These are phyloP conservation scores for Boletus mariae DNA, from an alignment of 1,284 basidiomycete species.

Conservation along the genomic window DNA sequence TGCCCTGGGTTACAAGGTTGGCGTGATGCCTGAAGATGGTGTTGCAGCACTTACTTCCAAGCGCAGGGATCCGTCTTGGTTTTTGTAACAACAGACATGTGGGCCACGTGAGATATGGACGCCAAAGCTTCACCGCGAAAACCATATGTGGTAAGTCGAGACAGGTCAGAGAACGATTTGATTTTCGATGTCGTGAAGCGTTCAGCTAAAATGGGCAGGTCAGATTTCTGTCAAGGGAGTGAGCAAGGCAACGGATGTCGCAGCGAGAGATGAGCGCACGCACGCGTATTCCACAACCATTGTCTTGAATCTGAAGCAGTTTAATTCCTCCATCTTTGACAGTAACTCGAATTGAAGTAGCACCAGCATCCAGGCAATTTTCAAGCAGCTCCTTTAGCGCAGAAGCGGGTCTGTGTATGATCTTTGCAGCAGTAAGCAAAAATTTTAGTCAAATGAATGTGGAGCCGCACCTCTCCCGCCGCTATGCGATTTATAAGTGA, in stretches of 20 bases:
- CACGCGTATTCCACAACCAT: constrained; percentile 91
- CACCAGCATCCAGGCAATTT: constrained; percentile 90
- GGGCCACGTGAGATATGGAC: constrained; percentile 93
- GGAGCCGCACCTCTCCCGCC: constrained; percentile 64
- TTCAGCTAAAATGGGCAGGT: constrained; percentile 90
- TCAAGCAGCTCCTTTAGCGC: constrained; percentile 97
- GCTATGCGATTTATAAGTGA: constrained; percentile 79
- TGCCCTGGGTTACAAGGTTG: constrained; percentile 50
- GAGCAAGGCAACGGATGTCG: neutral
- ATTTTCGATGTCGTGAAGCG: constrained; percentile 97
- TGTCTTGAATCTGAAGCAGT: constrained; percentile 93
- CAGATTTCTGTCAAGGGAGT: constrained; percentile 47
- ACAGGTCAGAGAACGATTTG: constrained; percentile 82
- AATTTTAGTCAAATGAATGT: neutral
- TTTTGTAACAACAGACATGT: constrained; percentile 87
- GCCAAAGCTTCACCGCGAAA: constrained; percentile 98
- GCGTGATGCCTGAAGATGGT: neutral
- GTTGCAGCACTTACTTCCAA: constrained; percentile 70
- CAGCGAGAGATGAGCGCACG: neutral
- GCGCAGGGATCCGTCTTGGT: constrained; percentile 77
- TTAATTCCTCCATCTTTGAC: constrained; percentile 97
- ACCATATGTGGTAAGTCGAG: constrained; percentile 87
- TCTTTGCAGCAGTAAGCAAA: constrained; percentile 47
- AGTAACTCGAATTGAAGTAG: constrained; percentile 83
- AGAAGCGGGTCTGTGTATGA: constrained; percentile 94